Evolutionary conservation across 345 rosid species (phyloP).

Genomic region (Limnanthes douglasii): DNA sequence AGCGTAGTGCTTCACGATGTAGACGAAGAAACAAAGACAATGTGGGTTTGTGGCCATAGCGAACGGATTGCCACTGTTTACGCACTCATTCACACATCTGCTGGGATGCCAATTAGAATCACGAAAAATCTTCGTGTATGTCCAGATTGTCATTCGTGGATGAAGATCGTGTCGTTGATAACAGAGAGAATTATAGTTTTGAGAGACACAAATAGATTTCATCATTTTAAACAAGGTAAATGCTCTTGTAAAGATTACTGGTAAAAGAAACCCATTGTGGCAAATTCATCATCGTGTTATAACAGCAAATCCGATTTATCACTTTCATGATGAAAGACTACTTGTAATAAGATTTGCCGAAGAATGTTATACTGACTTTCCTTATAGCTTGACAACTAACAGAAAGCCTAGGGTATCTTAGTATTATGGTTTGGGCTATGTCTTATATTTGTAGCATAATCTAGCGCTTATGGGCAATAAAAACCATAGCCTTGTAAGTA

Average conservation of each 20-base stretch:
- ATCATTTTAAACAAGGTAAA: constrained; percentile 30
- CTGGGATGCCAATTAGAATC: constrained; percentile 28
- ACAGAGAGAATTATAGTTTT: constrained; percentile 29
- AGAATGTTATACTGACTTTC: too few species aligned
- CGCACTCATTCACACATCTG: constrained; percentile 22
- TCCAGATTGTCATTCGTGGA: constrained; percentile 36
- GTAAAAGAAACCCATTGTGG: too few species aligned
- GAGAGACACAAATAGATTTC: constrained; percentile 52
- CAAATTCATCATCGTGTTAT: too few species aligned
- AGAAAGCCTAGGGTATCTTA: too few species aligned
- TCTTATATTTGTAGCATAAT: too few species aligned
- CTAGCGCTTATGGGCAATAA: too few species aligned
- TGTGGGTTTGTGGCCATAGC: constrained; percentile 41
- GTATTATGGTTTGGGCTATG: too few species aligned
- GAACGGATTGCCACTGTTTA: constrained; percentile 40
- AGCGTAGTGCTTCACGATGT: constrained; percentile 39
- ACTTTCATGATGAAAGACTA: too few species aligned
- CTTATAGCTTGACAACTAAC: too few species aligned
- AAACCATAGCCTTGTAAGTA: too few species aligned
- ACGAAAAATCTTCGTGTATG: constrained; percentile 56
- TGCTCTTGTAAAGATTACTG: constrained; percentile 56
- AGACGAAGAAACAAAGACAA: constrained; percentile 30
- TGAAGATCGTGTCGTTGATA: constrained; percentile 21
- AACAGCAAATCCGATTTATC: too few species aligned
- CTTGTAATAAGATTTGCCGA: too few species aligned